Base-by-base conservation (phyloP, 2,329 filamentous ascomycete species). In the Fusarium sp. region DNA sequence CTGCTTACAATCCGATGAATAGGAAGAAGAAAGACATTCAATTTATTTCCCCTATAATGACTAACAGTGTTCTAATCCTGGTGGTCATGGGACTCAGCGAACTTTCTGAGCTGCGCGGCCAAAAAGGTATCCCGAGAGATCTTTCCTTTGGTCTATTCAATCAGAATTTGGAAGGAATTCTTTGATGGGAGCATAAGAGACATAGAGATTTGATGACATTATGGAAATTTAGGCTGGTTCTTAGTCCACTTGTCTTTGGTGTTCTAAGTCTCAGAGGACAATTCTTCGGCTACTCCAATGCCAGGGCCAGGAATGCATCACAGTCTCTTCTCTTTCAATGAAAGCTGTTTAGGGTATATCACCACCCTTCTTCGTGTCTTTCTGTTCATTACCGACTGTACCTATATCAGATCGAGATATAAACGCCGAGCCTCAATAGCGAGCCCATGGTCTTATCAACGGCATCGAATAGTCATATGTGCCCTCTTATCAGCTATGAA, bases 21-120 rank as follows among this genome's bases (percentile, higher is more conserved):
- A 7, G 7, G 10, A 38, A n/a, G 18, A 38, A 38, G 6, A n/a
- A 12, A n/a, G 6, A 1, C 3, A n/a, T 38, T 38, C 16, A n/a
- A 38, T n/a, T 38, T 6, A n/a, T 38, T 9, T 2, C 18, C 18
- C n/a, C 16, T 38, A 11, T 3, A n/a, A 10, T 38, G 16, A 11
- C 10, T n/a, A n/a, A 1, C 5, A n/a, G 18, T n/a, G 11, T 18
- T 38, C 34, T 38, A 6, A 7, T 38, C 6, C 9, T 7, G 10
- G 12, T 12, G 3, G 18, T n/a, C 1, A 11, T 18, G 9, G 6
- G 16, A n/a, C 5, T 6, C 6, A 4, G 16, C 34, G 11, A n/a
- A 1, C 18, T 38, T n/a, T n/a, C 5, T 38, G 18, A 4, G 16
- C 34, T 38, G 5, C 9, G 9, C 9, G 9, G 18, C 9, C 18